Conservation (phyloP, 257 asterid species). For the Fraxinus americana region DNA sequence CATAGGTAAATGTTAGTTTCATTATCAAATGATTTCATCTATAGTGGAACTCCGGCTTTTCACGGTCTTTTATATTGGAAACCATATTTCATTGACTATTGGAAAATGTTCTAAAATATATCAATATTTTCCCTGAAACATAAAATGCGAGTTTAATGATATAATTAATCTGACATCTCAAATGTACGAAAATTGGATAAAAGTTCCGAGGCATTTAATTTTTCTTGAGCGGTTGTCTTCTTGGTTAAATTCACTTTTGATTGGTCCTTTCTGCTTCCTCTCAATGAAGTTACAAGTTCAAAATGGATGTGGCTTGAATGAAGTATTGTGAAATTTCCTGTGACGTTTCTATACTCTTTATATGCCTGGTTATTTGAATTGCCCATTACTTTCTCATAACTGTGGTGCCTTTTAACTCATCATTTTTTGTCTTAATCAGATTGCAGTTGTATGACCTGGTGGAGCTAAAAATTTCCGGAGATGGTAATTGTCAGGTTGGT, state of each 20-base stretch:
- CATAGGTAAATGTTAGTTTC: neutral
- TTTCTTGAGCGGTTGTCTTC: neutral
- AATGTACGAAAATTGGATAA: neutral
- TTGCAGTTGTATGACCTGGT: slow-evolving; percentile 72
- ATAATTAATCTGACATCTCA: neutral
- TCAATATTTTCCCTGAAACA: neutral
- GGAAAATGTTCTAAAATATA: neutral
- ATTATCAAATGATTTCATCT: neutral
- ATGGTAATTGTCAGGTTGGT: slow-evolving; percentile 94
- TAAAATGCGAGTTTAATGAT: neutral
- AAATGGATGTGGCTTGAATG: neutral
- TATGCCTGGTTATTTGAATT: neutral
- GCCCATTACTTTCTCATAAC: slow-evolving; percentile 8
- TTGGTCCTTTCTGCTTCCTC: neutral
- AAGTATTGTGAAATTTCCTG: neutral
- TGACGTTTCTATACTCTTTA: neutral
- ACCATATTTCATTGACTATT: neutral
- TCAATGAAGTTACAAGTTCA: neutral
- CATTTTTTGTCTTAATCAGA: slow-evolving; percentile 38
- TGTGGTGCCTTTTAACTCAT: neutral
- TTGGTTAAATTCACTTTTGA: neutral
- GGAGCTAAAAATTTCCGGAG: slow-evolving; percentile 83
- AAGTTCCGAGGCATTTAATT: neutral
- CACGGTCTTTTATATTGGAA: neutral
- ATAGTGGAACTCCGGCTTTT: neutral